Percentiles rank a stretch among this genome's conserved stretches.
These are phyloP conservation scores for Dendrobium huoshanense DNA, from an alignment of 106 monocot genomes.

Conservation along the genomic window DNA sequence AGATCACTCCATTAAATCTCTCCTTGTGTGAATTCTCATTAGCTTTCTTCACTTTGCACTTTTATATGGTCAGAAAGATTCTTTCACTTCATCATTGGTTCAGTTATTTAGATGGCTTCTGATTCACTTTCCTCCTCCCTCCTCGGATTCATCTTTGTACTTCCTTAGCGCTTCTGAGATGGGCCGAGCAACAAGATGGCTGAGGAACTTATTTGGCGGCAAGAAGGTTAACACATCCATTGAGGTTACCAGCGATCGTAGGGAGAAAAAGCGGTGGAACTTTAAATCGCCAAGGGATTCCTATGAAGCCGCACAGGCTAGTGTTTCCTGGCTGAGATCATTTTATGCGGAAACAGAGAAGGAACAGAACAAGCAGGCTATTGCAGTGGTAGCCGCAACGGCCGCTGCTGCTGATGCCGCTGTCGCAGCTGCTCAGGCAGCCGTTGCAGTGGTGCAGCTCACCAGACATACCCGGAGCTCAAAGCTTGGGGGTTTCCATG, in stretches of 20 bases:
- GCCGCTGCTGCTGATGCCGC: slow-evolving; percentile 59
- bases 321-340: slow-evolving; percentile 46
- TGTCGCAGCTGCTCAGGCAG: slow-evolving; percentile 54
- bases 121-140: not conserved
- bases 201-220: slow-evolving; percentile 45
- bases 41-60: slow-evolving; percentile 1
- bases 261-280: slow-evolving; percentile 84
- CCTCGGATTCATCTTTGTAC: not conserved
- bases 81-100: not conserved
- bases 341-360: slow-evolving; percentile 57
- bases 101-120: not conserved
- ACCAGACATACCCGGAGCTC: slow-evolving; percentile 44
- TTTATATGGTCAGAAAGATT: slow-evolving; percentile 1
- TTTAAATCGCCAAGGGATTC: slow-evolving; percentile 52
- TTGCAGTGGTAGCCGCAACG: slow-evolving; percentile 52
- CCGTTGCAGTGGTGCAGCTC: slow-evolving; percentile 46
- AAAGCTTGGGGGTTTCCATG: slow-evolving; percentile 16
- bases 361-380: slow-evolving; percentile 33
- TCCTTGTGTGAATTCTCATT: not conserved
- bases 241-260: slow-evolving; percentile 45
- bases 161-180: slow-evolving; percentile 59
- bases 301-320: slow-evolving; percentile 11
- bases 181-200: slow-evolving; percentile 74
- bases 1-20: not conserved
- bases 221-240: slow-evolving; percentile 59